phyloP scores from a whole-genome alignment of 169 alveolate species.

The Plasmodium adleri region DNA sequence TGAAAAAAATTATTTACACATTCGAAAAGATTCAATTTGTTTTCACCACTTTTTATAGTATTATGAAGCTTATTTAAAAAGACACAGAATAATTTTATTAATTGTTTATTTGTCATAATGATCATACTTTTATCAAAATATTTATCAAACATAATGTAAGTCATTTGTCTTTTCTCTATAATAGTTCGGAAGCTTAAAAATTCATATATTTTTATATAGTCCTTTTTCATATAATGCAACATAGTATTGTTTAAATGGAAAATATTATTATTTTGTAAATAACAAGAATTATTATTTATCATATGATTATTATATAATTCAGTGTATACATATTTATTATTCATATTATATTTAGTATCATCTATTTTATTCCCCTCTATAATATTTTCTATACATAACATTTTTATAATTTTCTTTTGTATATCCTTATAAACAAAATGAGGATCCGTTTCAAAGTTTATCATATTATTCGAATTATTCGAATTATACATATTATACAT shows the following conservation, averaged over 20 bases:
- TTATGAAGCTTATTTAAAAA: conserved; percentile 11
- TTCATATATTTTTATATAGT: conserved; percentile 34
- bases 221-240: neutral
- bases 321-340: no score
- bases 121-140: conserved; percentile 26
- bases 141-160: conserved; percentile 12
- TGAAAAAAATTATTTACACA: conserved; percentile 50
- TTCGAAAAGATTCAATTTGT: conserved; percentile 14
- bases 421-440: no score
- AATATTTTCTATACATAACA: no score
- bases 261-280: neutral
- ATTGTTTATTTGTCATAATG: conserved; percentile 43
- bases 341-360: no score
- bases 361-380: no score
- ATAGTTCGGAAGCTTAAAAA: conserved; percentile 40
- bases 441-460: no score
- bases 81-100: conserved; percentile 35
- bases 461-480: neutral
- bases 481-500: neutral
- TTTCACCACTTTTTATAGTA: conserved; percentile 8
- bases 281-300: neutral
- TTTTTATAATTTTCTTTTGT: no score
- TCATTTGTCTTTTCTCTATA: conserved; percentile 31
- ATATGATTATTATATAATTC: no score
- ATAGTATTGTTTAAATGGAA: conserved; percentile 4